Evolutionary conservation across 2,329 filamentous ascomycete species (phyloP), one percentile per base, ranked within the genome.

Genomic region (Microdochium bolleyi): DNA sequence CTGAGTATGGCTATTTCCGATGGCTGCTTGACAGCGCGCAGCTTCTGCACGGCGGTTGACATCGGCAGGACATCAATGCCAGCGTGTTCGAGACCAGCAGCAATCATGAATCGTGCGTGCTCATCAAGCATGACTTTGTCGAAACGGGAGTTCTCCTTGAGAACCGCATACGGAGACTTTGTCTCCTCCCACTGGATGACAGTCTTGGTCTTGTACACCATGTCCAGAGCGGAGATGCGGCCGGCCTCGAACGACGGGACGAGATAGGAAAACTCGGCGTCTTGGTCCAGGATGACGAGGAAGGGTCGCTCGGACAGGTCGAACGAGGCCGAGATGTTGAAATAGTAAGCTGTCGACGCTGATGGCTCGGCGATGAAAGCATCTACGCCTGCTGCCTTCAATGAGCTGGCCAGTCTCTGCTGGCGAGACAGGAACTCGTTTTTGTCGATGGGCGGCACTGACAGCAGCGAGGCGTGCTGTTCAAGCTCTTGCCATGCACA

Each of bases 281-380:
- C 54, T 49, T 56, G 55, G 46, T 58, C 58, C 21, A 65, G 49
- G 38, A 64, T 54, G 51, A 64, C 55, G 21, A 63, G 57, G 41
- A 60, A 65, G 2, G 63, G 62, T 2, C 62, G 61, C 57, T 65
- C 62, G 11, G 63, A 65, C 22, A 65, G 56, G 13, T 55, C 21
- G 32, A 61, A 60, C 9, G 49, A 50, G 48, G 52, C 46, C n/a
- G 61, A 62, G 22, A 62, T 55, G 27, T 62, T 61, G 54, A 58
- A 58, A 30, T 62, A 62, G 53, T 61, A 62, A 1, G 56, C 54
- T 7, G 58, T 61, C 1, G 55, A 59, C 1, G 62, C 60, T 21
- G 63, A 65, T 30, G 63, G 62, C 51, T 64, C 63, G 10, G 61
- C 61, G 38, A 65, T 49, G 53, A 65, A 65, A 50, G 62, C 63